Conservation (phyloP, 2,329 filamentous ascomycete species). For the Fusarium vanettenii region DNA sequence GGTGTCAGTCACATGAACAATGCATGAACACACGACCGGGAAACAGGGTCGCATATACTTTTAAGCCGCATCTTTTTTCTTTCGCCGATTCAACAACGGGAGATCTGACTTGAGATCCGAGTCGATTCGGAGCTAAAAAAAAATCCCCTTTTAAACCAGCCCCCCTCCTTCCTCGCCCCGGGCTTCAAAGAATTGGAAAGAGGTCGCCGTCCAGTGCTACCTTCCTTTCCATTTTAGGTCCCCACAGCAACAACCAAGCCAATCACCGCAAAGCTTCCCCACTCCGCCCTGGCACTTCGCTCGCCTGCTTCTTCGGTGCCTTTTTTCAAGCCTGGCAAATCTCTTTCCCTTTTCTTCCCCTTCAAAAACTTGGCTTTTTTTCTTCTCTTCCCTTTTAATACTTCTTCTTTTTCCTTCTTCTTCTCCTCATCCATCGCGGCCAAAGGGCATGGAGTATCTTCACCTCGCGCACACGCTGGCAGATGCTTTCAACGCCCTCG, state of each 20-base stretch:
- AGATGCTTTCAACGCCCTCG: slow-evolving; percentile 73
- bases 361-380: slow-evolving; percentile 17
- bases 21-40: background rate
- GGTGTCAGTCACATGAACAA: background rate
- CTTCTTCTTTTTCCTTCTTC: slow-evolving; percentile 5
- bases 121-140: slow-evolving; percentile 16
- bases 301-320: slow-evolving; percentile 27
- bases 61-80: background rate
- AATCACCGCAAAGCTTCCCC: slow-evolving; percentile 16
- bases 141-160: background rate
- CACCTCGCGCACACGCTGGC: slow-evolving; percentile 66
- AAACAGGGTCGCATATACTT: background rate
- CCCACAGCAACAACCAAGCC: slow-evolving; percentile 6
- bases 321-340: slow-evolving; percentile 31
- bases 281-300: slow-evolving; percentile 23
- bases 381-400: slow-evolving; percentile 4
- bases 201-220: background rate
- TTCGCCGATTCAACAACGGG: background rate
- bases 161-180: background rate
- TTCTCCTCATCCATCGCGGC: slow-evolving; percentile 25
- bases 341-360: slow-evolving; percentile 29
- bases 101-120: slow-evolving; percentile 5
- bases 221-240: background rate
- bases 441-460: slow-evolving; percentile 51
- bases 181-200: background rate